A percentile compares a stretch with the other conserved stretches of the same genome.
Conservation (phyloP, 192 early-diverging fungal species). For the Backusella luteola region DNA sequence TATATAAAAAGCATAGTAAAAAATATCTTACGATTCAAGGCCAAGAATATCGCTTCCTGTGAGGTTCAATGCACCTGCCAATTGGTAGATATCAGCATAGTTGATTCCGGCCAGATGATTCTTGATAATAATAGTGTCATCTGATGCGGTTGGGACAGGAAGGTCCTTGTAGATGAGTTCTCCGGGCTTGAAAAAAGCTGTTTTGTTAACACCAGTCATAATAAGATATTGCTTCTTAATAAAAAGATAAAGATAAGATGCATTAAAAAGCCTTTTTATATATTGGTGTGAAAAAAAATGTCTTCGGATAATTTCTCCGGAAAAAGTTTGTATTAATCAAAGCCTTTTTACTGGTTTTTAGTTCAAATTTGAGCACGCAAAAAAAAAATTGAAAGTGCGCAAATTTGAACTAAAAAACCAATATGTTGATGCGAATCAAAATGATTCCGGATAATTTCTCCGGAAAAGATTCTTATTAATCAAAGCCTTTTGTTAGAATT, state of each 20-base stretch:
- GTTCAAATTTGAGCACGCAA: no score
- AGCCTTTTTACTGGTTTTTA: no score
- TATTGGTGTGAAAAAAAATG: background rate
- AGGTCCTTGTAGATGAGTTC: conserved; percentile 13
- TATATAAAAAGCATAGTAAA: background rate
- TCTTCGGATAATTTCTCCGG: no score
- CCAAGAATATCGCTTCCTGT: background rate
- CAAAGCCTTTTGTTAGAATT: background rate
- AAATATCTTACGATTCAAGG: background rate
- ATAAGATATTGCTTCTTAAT: background rate
- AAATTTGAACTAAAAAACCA: no score
- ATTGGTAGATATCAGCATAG: background rate
- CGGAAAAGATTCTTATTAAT: no score
- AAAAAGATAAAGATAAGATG: background rate
- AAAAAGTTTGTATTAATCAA: no score
- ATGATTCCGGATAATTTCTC: no score
- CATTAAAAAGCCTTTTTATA: background rate
- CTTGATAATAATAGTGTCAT: conserved; percentile 16
- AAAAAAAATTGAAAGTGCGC: no score
- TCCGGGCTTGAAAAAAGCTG: background rate
- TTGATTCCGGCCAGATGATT: conserved; percentile 5
- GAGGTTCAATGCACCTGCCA: background rate
- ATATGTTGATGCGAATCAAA: background rate
- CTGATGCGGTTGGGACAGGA: background rate
- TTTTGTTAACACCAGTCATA: conserved; percentile 1